Conservation (phyloP, 257 asterid species). For the Petrea volubilis region DNA sequence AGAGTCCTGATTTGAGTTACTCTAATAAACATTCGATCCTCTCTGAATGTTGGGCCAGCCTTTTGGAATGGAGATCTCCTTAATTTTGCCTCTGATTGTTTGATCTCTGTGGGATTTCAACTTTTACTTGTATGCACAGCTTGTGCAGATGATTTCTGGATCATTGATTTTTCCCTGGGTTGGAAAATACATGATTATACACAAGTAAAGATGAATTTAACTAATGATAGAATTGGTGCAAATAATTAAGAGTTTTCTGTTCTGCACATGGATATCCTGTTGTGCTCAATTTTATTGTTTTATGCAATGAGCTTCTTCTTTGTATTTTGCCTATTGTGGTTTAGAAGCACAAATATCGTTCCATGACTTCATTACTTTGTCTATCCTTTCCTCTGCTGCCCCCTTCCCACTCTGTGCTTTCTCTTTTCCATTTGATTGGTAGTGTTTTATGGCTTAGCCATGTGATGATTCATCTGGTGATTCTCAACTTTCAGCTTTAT, state of each 20-base stretch:
- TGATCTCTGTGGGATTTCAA: constrained; percentile 8
- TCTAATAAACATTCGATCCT: background rate
- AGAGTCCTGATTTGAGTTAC: background rate
- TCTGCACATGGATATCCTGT: background rate
- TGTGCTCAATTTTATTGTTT: background rate
- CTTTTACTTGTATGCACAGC: constrained; percentile 7
- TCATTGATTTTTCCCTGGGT: background rate
- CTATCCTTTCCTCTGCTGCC: background rate
- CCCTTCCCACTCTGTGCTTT: background rate
- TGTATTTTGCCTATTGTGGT: background rate
- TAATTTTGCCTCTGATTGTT: background rate
- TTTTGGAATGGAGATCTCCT: background rate
- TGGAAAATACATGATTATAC: background rate
- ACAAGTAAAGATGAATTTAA: background rate
- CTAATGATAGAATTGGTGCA: background rate
- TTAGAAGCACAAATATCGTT: background rate
- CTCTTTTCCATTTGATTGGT: background rate
- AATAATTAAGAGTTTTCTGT: background rate
- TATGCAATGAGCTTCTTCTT: background rate
- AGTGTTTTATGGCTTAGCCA: background rate
- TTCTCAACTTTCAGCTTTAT: background rate
- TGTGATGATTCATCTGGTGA: background rate
- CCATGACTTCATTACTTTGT: background rate
- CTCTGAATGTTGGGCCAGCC: background rate
- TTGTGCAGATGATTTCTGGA: constrained; percentile 12